Evolutionary conservation across 352 stramenopile genomes (phyloP).

Genomic region (Globisporangium cystogenes): DNA sequence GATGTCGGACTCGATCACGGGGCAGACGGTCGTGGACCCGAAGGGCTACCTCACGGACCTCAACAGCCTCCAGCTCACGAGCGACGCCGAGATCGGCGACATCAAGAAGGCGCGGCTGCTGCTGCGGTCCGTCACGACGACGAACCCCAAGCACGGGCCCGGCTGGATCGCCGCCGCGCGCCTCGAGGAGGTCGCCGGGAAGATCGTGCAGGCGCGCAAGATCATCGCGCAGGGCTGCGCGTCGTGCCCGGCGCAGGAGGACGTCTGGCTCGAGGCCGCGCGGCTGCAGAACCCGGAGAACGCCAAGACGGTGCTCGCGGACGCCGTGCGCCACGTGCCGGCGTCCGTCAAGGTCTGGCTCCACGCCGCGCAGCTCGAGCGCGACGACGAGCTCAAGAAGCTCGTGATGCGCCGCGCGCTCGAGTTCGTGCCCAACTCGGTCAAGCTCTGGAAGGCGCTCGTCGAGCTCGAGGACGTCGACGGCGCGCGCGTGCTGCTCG

Average conservation of each 20-base stretch:
- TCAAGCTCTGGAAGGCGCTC: conserved; percentile 98
- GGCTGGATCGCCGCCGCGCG: conserved; percentile 98
- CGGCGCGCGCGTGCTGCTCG: conserved; percentile 93
- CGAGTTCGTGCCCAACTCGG: conserved; percentile 96
- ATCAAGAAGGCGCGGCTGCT: conserved; percentile 98
- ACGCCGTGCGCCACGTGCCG: conserved; percentile 91
- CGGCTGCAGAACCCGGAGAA: conserved; percentile 95
- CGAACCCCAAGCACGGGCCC: conserved; percentile 97
- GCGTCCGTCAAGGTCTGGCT: conserved; percentile 96
- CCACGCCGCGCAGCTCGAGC: conserved; percentile 94
- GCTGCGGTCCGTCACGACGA: conserved; percentile 95
- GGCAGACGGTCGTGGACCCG: conserved; percentile 96
- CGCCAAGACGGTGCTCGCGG: conserved; percentile 95
- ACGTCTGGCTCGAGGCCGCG: conserved; percentile 98
- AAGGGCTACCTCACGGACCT: conserved; percentile 98
- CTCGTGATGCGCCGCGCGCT: conserved; percentile 87
- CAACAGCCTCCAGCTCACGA: conserved; percentile 92
- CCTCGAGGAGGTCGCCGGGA: conserved; percentile 96
- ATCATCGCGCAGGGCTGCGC: conserved; percentile 98
- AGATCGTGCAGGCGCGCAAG: conserved; percentile 94
- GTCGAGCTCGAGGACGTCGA: conserved; percentile 98
- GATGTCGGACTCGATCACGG: conserved; percentile 95
- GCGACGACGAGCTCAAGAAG: conserved; percentile 84
- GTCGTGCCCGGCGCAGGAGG: conserved; percentile 93
- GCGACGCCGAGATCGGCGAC: conserved; percentile 95